These are phyloP conservation scores for Vitis amurensis DNA, from an alignment of 164 flowering plant genomes.

Conservation along the genomic window DNA sequence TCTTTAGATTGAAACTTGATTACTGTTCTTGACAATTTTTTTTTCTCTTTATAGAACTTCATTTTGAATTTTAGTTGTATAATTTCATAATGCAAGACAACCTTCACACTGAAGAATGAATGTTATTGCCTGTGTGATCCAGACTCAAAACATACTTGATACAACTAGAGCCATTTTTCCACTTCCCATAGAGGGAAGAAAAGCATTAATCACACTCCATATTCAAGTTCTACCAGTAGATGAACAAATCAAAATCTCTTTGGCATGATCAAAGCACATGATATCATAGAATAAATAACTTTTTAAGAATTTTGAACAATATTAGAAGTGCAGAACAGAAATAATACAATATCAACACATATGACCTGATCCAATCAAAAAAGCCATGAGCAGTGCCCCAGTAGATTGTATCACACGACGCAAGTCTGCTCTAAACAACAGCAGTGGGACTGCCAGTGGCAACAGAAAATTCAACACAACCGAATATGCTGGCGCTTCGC, in stretches of 20 bases:
- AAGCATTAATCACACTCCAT: no score
- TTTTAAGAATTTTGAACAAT: neutral
- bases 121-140: no score
- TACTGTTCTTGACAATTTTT: no score
- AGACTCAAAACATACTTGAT: no score
- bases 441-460: conserved; percentile 71
- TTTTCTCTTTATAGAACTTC: no score
- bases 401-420: conserved; percentile 77
- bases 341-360: neutral
- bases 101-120: no score
- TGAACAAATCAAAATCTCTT: neutral
- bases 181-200: no score
- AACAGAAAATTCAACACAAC: conserved; percentile 66
- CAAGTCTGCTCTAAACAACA: conserved; percentile 77
- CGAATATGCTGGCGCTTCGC: conserved; percentile 61
- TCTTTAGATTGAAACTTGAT: no score
- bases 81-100: no score
- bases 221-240: no score
- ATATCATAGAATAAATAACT: neutral
- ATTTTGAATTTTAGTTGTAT: no score
- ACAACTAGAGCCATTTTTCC: no score
- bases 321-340: neutral
- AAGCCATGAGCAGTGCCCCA: conserved; percentile 73
- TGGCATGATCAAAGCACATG: neutral
- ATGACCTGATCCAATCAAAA: conserved; percentile 79